Conservation (phyloP, 2,329 filamentous ascomycete genomes). For the Mollisia scopiformis region DNA sequence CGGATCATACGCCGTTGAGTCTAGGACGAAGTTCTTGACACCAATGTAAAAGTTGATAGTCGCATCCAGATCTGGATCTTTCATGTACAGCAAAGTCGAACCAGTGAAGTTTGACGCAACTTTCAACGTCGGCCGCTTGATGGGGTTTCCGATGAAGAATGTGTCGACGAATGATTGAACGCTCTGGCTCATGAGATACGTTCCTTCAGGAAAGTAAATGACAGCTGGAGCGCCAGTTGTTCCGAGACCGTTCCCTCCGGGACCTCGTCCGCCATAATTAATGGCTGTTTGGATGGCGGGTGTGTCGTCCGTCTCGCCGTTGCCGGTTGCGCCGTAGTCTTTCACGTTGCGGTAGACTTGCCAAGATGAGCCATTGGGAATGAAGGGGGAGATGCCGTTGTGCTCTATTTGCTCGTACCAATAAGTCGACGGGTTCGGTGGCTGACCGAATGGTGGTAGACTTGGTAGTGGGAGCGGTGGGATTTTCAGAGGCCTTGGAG, state of each 20-base stretch:
- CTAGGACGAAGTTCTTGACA: conserved; percentile 67
- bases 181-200: conserved; percentile 26
- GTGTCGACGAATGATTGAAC: conserved; percentile 25
- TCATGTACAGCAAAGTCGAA: conserved; percentile 81
- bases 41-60: conserved; percentile 70
- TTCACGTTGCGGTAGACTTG: conserved; percentile 28
- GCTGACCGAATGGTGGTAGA: no score
- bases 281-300: conserved; percentile 71
- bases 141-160: conserved; percentile 30
- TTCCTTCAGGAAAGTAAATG: conserved; percentile 27
- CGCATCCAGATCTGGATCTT: conserved; percentile 64
- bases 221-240: conserved; percentile 49
- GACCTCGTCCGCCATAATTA: conserved; percentile 19
- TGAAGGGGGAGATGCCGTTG: conserved; percentile 23
- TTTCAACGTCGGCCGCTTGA: conserved; percentile 69
- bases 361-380: conserved; percentile 16
- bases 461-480: no score
- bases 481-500: no score
- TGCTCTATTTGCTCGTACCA: conserved; percentile 26
- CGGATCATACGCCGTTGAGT: conserved; percentile 44
- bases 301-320: conserved; percentile 77
- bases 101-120: conserved; percentile 72
- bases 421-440: conserved; percentile 1
- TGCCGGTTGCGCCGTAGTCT: conserved; percentile 25
- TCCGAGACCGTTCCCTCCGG: conserved; percentile 22